A percentile compares a stretch with the other conserved stretches of the same genome.
These are phyloP conservation scores for Umbelopsis vinacea DNA, from an alignment of 192 early-diverging fungal species.

Conservation along the genomic window DNA sequence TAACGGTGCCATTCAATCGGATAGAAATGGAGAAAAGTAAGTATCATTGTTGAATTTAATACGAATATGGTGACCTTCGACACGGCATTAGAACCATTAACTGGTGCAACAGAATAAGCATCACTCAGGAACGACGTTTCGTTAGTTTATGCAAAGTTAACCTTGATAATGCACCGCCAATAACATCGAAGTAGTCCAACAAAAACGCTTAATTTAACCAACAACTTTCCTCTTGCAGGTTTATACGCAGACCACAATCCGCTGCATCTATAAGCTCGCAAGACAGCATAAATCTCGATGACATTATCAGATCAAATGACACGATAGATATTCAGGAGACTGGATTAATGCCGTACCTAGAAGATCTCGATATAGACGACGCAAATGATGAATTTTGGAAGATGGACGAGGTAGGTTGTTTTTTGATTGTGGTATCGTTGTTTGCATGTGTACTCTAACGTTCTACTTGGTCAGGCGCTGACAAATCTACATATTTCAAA, in stretches of 20 bases:
- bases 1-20: not conserved
- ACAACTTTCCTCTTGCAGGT: not conserved
- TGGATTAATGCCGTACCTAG: constrained; percentile 30
- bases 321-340: constrained; percentile 38
- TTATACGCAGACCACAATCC: constrained; percentile 25
- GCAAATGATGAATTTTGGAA: constrained; percentile 40
- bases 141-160: not conserved
- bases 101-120: not conserved
- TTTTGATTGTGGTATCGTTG: not conserved
- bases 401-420: constrained; percentile 14
- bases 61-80: not conserved
- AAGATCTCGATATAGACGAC: constrained; percentile 38
- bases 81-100: not conserved
- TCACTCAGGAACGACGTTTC: not conserved
- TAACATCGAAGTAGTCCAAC: not conserved
- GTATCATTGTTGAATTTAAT: not conserved
- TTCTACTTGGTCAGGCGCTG: not conserved
- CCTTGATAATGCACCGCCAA: not conserved
- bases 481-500: not conserved
- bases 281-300: constrained; percentile 41
- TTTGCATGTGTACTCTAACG: not conserved
- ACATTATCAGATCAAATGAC: constrained; percentile 38
- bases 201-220: not conserved
- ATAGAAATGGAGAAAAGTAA: not conserved
- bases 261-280: constrained; percentile 30